phyloP scores from a whole-genome alignment of 176 grass and related monocot species.

The Oryza rufipogon region DNA sequence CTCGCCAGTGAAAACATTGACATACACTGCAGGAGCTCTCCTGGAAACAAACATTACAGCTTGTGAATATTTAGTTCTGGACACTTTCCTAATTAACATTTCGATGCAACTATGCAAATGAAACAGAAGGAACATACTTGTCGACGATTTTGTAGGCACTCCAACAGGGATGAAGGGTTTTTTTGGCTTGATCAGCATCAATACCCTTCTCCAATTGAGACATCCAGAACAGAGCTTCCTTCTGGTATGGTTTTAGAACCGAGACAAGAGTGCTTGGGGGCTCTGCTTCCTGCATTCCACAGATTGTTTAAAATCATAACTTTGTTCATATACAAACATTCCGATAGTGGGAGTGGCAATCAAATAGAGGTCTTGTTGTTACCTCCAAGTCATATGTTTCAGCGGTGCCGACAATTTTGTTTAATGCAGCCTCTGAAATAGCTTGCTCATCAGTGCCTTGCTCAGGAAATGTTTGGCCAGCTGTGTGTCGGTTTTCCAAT shows the following conservation, averaged over 20 bases:
- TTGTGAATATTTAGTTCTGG: conserved; percentile 11
- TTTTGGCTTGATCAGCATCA: conserved; percentile 47
- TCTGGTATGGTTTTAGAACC: conserved; percentile 84
- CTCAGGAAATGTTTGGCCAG: conserved; percentile 60
- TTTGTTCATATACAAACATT: neutral
- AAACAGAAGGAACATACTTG: conserved; percentile 52
- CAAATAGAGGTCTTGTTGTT: conserved; percentile 27
- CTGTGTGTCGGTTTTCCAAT: conserved; percentile 32
- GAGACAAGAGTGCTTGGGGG: conserved; percentile 67
- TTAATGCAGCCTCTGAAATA: conserved; percentile 82
- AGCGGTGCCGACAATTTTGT: conserved; percentile 81
- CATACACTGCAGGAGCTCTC: conserved; percentile 73
- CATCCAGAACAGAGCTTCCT: conserved; percentile 95
- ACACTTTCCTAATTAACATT: neutral
- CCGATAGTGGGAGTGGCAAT: neutral
- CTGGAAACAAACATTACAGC: conserved; percentile 29
- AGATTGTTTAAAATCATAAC: conserved; percentile 3
- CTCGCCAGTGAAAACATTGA: conserved; percentile 88
- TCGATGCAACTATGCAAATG: neutral
- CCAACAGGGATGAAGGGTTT: conserved; percentile 87
- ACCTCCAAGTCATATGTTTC: conserved; percentile 78
- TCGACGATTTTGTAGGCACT: conserved; percentile 74
- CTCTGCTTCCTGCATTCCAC: conserved; percentile 68
- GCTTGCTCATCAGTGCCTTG: conserved; percentile 76
- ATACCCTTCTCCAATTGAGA: conserved; percentile 79